phyloP scores from a whole-genome alignment of 768 basidiomycete species.

The Termitomyces titanicus region DNA sequence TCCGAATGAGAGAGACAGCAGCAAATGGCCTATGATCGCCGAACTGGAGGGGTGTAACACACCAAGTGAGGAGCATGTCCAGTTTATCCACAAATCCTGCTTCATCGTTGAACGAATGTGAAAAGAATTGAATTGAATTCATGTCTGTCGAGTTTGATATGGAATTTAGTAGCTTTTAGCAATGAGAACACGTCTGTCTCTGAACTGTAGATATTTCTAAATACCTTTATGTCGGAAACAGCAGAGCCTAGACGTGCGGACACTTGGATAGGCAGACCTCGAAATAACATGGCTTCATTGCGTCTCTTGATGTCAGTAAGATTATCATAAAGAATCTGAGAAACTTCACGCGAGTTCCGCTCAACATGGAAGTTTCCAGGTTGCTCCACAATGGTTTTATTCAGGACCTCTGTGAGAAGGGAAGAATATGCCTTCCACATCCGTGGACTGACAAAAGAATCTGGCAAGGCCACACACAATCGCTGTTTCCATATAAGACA shows the following conservation, averaged over 20 bases:
- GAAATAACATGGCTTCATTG: conserved; percentile 80
- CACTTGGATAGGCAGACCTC: conserved; percentile 57
- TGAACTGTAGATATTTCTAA: background rate
- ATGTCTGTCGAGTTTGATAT: conserved; percentile 67
- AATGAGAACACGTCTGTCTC: conserved; percentile 2
- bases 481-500: conserved; percentile 38
- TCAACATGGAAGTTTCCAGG: conserved; percentile 31
- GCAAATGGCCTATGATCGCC: conserved; percentile 80
- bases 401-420: conserved; percentile 45
- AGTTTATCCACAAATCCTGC: conserved; percentile 62
- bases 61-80: conserved; percentile 75
- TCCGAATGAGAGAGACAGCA: conserved; percentile 62
- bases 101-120: conserved; percentile 35
- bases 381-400: conserved; percentile 31
- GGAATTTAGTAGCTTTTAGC: conserved; percentile 65
- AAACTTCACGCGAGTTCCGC: conserved; percentile 40
- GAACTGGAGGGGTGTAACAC: conserved; percentile 75
- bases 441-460: conserved; percentile 70
- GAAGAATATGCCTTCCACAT: conserved; percentile 56
- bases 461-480: conserved; percentile 65
- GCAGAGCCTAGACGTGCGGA: conserved; percentile 60
- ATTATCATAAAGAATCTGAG: conserved; percentile 48
- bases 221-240: conserved; percentile 49
- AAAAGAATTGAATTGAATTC: conserved; percentile 54
- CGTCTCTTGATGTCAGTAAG: conserved; percentile 69